These are phyloP conservation scores for Aureobasidium namibiae DNA, from an alignment of 2,329 filamentous ascomycete genomes.

Conservation along the genomic window DNA sequence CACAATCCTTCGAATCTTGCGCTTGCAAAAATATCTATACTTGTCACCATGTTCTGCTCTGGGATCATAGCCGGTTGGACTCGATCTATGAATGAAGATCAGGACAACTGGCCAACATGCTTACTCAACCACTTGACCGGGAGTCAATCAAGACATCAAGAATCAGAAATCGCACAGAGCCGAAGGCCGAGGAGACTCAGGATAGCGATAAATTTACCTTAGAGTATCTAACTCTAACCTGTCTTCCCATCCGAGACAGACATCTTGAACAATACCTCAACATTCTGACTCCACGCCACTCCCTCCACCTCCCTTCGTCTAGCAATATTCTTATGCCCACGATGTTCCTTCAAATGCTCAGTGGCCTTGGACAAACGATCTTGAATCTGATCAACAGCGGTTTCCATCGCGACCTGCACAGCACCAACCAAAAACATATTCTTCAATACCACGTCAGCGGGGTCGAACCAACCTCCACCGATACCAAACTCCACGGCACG, in stretches of 20 bases:
- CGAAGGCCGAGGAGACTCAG: no score
- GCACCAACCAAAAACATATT: conserved; percentile 8
- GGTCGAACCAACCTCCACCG: background rate
- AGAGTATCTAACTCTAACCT: background rate
- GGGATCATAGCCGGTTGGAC: no score
- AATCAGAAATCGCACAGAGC: no score
- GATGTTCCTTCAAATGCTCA: background rate
- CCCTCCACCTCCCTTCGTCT: background rate
- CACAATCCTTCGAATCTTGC: no score
- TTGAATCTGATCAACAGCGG: background rate
- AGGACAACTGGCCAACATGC: no score
- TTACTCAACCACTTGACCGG: no score
- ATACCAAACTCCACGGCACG: background rate
- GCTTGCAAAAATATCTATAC: no score
- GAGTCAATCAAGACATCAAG: no score
- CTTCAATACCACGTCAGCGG: background rate
- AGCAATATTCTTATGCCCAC: background rate
- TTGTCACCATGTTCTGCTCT: no score
- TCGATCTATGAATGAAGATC: no score
- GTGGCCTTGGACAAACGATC: background rate
- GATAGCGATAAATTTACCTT: background rate
- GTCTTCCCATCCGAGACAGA: background rate
- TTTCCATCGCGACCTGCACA: conserved; percentile 1
- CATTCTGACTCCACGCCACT: background rate
- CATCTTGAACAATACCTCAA: background rate